Percentiles rank a stretch among this genome's conserved stretches.
phyloP scores from a whole-genome alignment of 179 eudicot species.

The Vitellaria paradoxa region DNA sequence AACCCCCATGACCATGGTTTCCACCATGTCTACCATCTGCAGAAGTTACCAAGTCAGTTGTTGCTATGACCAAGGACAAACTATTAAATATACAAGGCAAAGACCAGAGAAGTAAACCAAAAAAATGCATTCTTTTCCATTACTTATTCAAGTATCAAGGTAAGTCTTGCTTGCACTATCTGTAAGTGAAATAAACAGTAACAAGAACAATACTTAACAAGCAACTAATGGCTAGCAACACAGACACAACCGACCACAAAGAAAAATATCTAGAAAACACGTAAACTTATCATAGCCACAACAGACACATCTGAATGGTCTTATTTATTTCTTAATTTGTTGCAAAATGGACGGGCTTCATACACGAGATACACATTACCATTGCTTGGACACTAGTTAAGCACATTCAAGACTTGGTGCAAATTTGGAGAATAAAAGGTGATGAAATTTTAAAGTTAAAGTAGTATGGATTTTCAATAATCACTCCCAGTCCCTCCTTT shows the following conservation, averaged over 20 bases:
- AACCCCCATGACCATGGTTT: slow-evolving; percentile 64
- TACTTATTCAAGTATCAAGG: slow-evolving; percentile 6
- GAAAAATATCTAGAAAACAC: no score
- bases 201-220: neutral
- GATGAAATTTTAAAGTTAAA: neutral
- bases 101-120: neutral
- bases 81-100: neutral
- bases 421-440: no score
- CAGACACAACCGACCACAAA: neutral
- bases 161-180: neutral
- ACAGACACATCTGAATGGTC: no score
- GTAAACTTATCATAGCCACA: no score
- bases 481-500: neutral
- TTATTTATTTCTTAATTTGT: neutral
- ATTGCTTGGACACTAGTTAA: no score
- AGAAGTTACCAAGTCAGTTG: slow-evolving; percentile 20
- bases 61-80: neutral
- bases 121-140: neutral
- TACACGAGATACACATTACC: no score
- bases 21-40: slow-evolving; percentile 86
- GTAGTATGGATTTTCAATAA: neutral
- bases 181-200: neutral
- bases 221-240: neutral
- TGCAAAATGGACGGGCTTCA: neutral
- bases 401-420: no score